These are phyloP conservation scores for Penicillium sp. DNA, from an alignment of 2,329 filamentous ascomycete genomes.

Conservation along the genomic window DNA sequence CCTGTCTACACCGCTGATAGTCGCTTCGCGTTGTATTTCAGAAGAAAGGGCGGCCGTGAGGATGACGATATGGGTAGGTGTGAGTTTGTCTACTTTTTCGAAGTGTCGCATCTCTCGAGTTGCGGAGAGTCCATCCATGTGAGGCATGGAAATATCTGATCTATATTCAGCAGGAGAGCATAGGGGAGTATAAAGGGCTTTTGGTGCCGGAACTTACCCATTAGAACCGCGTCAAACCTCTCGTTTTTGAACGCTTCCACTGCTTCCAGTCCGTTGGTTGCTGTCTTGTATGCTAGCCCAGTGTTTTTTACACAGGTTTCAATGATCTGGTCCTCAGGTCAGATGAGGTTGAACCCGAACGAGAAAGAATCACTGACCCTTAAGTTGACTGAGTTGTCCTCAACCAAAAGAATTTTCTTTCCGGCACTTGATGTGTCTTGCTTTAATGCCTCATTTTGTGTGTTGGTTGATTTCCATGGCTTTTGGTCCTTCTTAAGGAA, in stretches of 20 bases:
- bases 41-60: conserved; percentile 28
- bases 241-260: conserved; percentile 17
- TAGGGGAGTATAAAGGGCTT: background rate
- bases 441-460: background rate
- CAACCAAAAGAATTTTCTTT: conserved; percentile 33
- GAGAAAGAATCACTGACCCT: conserved; percentile 20
- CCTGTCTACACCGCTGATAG: conserved; percentile 26
- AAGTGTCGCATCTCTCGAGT: conserved; percentile 29
- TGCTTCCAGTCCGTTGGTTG: conserved; percentile 18
- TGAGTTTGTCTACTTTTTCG: conserved; percentile 12
- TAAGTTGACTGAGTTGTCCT: conserved; percentile 42
- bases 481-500: no score
- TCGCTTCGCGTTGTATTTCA: conserved; percentile 28
- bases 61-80: conserved; percentile 22
- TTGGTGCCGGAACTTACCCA: conserved; percentile 18
- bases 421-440: background rate
- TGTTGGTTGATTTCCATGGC: background rate
- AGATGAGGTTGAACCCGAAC: background rate
- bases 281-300: conserved; percentile 13
- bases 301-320: conserved; percentile 16
- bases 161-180: background rate
- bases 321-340: conserved; percentile 2
- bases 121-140: conserved; percentile 34
- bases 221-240: conserved; percentile 21
- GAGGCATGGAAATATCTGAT: conserved; percentile 36